Evolutionary conservation across 495 filamentous ascomycete species (phyloP), one percentile per base, ranked within the genome.

Genomic region (Hypoxylon subgilvum): DNA sequence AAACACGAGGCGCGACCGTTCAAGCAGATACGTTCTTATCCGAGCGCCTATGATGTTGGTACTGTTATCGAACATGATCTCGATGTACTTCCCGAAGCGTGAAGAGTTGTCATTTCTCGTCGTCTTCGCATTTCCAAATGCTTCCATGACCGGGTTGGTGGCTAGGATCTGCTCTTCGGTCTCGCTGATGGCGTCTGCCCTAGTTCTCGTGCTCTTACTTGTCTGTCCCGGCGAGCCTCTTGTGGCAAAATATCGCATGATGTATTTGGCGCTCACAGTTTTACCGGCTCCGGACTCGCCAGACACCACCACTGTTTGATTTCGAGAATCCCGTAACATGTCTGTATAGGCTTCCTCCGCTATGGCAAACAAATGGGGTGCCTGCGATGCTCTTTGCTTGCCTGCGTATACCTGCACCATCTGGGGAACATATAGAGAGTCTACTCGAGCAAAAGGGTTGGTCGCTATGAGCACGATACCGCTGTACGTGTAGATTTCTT

Each of bases 381-480:
- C 94, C 72, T 97, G 93, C 34, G 94, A 95, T 46, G 91, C 90
- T 61, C 93, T 85, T 72, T 96, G 93, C 75, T 95, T 99, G 57
- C 94, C 94, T 43, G 94, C 94, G 76, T 99, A 99, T n/a, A 96
- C 91, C 74, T 99, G 94, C 6, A 99, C 92, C 91, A 99, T 97
- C 35, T 95, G 94, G 13, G 94, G 94, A 35, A 97, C 94, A 75
- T 99, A 99, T 56, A 99, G 84, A 23, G 94, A 97, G 69, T 99
- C 94, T 57, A 99, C 96, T 42, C 94, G 82, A 40, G 96, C 94
- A 65, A 99, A 99, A 6, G 94, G 94, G 77, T 99, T 99, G 38
- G 94, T 97, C 46, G 94, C 94, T 74, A 99, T 99, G 61, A 99
- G 77, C 50, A 99, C 94, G 69, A 99, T 99, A 65, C 94, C 94